A percentile compares a stretch with the other conserved stretches of the same genome.
Conservation (phyloP, 148 eudicot genomes). For the Chenopodium formosanum region DNA sequence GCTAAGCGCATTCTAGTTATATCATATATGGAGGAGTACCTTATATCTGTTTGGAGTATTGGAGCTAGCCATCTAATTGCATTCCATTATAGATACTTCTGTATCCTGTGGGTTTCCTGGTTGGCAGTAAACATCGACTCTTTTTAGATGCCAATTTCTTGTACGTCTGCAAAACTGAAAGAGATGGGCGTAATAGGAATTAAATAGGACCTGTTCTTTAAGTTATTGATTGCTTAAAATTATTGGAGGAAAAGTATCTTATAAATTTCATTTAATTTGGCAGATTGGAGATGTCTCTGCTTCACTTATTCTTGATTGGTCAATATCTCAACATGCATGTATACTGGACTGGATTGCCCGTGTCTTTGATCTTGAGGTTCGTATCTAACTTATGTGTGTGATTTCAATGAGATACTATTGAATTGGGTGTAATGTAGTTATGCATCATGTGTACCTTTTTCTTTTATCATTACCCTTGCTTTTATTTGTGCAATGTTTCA, state of each 20-base stretch:
- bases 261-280: conserved; percentile 22
- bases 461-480: neutral
- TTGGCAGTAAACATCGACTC: neutral
- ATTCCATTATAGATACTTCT: neutral
- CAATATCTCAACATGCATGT: conserved; percentile 69
- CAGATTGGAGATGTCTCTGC: conserved; percentile 69
- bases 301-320: conserved; percentile 89
- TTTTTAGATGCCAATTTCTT: neutral
- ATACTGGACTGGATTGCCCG: conserved; percentile 90
- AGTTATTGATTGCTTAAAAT: neutral
- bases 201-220: neutral
- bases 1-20: neutral
- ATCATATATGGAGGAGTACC: neutral
- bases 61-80: neutral
- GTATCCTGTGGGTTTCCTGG: neutral
- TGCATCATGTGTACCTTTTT: neutral
- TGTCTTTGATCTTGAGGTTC: conserved; percentile 85
- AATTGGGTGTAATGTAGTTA: neutral
- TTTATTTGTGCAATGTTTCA: neutral
- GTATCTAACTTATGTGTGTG: conserved; percentile 3
- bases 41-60: neutral
- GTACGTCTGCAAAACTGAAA: neutral
- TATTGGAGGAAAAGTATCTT: neutral
- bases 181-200: conserved; percentile 4
- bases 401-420: neutral